Evolutionary conservation across 371 early-diverging fungal species (phyloP).

Genomic region (Mucor racemosus): DNA sequence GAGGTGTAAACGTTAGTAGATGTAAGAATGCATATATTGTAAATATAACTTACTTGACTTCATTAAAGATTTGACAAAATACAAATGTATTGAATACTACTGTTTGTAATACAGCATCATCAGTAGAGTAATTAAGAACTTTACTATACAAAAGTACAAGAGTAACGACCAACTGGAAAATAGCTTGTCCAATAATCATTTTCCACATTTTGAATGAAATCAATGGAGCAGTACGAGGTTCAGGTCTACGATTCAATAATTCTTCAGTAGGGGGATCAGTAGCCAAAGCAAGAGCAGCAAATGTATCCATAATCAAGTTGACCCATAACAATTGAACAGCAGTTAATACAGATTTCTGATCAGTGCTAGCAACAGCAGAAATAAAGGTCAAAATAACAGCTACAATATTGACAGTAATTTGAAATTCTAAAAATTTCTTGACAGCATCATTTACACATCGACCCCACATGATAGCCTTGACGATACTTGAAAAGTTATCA

Average conservation of each 20-base stretch:
- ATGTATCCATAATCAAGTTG: slow-evolving; percentile 78
- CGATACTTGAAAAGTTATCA: slow-evolving; percentile 75
- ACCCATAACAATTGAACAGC: slow-evolving; percentile 80
- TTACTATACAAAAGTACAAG: slow-evolving; percentile 57
- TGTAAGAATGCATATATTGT: background rate
- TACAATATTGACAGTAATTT: slow-evolving; percentile 72
- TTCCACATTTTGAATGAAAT: slow-evolving; percentile 71
- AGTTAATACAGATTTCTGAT: slow-evolving; percentile 54
- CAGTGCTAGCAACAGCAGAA: slow-evolving; percentile 48
- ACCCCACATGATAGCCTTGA: slow-evolving; percentile 77
- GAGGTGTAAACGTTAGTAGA: background rate
- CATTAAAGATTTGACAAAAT: slow-evolving; percentile 80
- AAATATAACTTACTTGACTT: slow-evolving; percentile 53
- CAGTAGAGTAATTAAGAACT: slow-evolving; percentile 25
- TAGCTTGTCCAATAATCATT: slow-evolving; percentile 64
- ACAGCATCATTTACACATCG: slow-evolving; percentile 74
- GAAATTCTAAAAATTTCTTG: slow-evolving; percentile 77
- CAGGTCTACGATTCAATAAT: slow-evolving; percentile 60
- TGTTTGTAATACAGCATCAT: slow-evolving; percentile 51
- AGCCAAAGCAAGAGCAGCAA: slow-evolving; percentile 73
- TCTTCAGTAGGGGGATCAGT: slow-evolving; percentile 69
- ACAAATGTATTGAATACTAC: slow-evolving; percentile 83
- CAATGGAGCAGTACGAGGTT: slow-evolving; percentile 59
- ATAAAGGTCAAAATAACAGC: slow-evolving; percentile 68
- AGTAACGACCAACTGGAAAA: slow-evolving; percentile 59